phyloP scores from a whole-genome alignment of 2,329 filamentous ascomycete species.

The Phialophora expanda region DNA sequence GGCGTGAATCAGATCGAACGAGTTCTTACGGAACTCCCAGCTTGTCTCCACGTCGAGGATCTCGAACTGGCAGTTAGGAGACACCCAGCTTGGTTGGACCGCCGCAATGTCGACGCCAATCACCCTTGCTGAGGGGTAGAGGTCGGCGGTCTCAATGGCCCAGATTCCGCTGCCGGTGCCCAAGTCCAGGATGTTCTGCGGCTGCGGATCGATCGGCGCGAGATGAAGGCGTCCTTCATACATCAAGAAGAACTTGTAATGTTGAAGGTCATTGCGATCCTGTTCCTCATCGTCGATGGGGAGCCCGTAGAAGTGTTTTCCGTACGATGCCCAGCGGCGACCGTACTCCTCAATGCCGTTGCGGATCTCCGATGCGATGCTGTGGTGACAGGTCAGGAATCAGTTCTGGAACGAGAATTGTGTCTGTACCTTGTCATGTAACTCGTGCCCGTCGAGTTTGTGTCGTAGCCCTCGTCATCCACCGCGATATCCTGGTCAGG shows the following conservation, averaged over 20 bases:
- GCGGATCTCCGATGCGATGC: conserved; percentile 30
- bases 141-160: conserved; percentile 37
- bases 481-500: conserved; percentile 11
- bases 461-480: conserved; percentile 21
- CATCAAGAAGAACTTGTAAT: conserved; percentile 36
- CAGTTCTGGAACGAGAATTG: background rate
- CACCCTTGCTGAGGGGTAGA: conserved; percentile 36
- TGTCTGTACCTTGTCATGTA: conserved; percentile 22
- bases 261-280: conserved; percentile 18
- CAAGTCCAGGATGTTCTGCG: conserved; percentile 29
- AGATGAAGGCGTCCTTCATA: conserved; percentile 27
- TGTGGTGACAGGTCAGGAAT: conserved; percentile 8
- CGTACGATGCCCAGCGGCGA: conserved; percentile 28
- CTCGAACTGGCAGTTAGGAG: conserved; percentile 44
- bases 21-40: conserved; percentile 43
- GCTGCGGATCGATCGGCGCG: conserved; percentile 6
- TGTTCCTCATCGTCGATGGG: conserved; percentile 34
- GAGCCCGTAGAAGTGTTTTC: conserved; percentile 26
- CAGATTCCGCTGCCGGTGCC: conserved; percentile 36
- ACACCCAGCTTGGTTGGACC: conserved; percentile 33
- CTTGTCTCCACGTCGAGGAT: conserved; percentile 41
- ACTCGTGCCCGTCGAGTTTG: conserved; percentile 8
- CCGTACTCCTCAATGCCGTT: conserved; percentile 30
- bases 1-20: conserved; percentile 41
- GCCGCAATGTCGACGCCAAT: conserved; percentile 37